Evolutionary conservation across 2,329 filamentous ascomycete species (phyloP).

Genomic region (Colletotrichum sp.): DNA sequence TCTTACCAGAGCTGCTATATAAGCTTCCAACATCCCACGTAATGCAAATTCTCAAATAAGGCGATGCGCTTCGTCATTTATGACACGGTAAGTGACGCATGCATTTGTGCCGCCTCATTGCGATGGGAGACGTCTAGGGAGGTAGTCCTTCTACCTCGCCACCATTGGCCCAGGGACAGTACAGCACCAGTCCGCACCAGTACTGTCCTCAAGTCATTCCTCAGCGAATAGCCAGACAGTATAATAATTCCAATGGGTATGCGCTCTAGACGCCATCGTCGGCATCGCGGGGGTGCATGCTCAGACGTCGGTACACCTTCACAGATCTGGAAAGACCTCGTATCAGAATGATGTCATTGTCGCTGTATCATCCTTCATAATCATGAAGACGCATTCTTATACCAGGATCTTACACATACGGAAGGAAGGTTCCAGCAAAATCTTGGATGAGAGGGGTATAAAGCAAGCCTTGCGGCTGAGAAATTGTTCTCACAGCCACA

Average conservation of each 20-base stretch:
- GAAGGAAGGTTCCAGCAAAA: neutral
- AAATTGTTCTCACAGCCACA: too few species aligned
- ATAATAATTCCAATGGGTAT: fast-evolving
- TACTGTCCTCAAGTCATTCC: fast-evolving
- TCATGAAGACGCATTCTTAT: neutral
- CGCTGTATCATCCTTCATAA: neutral
- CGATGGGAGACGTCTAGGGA: fast-evolving
- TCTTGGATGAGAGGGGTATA: fast-evolving
- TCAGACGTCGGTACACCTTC: neutral
- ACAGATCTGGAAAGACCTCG: neutral
- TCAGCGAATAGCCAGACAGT: neutral
- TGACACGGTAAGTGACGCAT: too few species aligned
- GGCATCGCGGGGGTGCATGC: neutral
- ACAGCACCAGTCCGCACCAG: fast-evolving
- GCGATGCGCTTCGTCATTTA: fast-evolving
- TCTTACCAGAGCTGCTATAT: neutral
- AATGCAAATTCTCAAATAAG: neutral
- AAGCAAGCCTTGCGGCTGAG: neutral
- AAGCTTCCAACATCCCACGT: neutral
- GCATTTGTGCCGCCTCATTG: neutral
- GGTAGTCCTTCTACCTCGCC: neutral
- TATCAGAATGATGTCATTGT: too few species aligned
- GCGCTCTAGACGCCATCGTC: neutral
- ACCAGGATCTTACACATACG: too few species aligned
- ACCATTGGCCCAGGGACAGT: neutral